Conservation (phyloP, 169 alveolate genomes). For the Eimeria necatrix region DNA sequence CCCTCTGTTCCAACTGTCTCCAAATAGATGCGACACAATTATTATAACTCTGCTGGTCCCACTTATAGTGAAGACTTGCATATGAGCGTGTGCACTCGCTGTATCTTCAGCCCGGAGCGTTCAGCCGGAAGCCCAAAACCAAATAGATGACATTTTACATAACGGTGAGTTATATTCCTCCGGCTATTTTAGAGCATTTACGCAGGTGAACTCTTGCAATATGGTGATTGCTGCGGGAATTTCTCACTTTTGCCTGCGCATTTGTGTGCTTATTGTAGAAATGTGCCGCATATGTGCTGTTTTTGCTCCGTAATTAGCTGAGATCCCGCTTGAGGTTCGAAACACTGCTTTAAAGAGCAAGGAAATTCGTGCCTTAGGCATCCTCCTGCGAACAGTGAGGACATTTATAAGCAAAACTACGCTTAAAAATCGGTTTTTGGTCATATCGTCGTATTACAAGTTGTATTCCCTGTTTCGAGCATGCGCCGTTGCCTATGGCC, state of each 20-base stretch:
- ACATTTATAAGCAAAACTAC: slow-evolving; percentile 43
- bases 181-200: too few species aligned
- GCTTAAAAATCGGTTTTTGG: slow-evolving; percentile 29
- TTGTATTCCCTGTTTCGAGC: slow-evolving; percentile 34
- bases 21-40: too few species aligned
- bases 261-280: too few species aligned
- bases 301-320: not conserved
- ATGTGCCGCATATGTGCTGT: not conserved
- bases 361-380: slow-evolving; percentile 59
- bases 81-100: not conserved
- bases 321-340: slow-evolving; percentile 59
- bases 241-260: too few species aligned
- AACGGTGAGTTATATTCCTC: slow-evolving; percentile 25
- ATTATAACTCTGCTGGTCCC: too few species aligned
- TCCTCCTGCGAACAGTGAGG: slow-evolving; percentile 48
- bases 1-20: not conserved
- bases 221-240: too few species aligned
- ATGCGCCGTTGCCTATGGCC: slow-evolving; percentile 72
- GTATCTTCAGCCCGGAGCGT: slow-evolving; percentile 14
- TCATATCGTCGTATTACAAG: slow-evolving; percentile 52
- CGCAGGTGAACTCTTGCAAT: too few species aligned
- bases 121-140: not conserved
- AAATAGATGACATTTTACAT: slow-evolving; percentile 35
- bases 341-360: slow-evolving; percentile 56
- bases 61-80: too few species aligned